Conservation (phyloP, 2,329 filamentous ascomycete genomes). For the Aspergillus pseudotamarii region DNA sequence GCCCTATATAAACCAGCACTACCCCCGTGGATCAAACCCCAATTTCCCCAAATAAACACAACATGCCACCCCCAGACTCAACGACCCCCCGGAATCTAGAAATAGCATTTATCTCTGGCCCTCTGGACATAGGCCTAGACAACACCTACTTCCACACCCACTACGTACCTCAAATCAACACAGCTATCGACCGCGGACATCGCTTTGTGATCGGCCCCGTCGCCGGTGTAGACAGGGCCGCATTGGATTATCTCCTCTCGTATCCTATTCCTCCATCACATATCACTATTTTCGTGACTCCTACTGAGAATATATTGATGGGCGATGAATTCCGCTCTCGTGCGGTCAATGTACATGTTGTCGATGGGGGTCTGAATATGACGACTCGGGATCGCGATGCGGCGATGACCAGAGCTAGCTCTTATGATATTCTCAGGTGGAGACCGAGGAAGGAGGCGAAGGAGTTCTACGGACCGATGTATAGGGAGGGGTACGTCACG, state of each 20-base stretch:
- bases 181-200: conserved; percentile 22
- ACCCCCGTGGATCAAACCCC: not conserved
- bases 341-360: conserved; percentile 21
- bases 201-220: conserved; percentile 29
- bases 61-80: not conserved
- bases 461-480: conserved; percentile 29
- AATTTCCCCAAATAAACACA: not conserved
- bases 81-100: not conserved
- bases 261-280: conserved; percentile 21
- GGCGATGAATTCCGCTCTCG: conserved; percentile 17
- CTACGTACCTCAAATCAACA: conserved; percentile 28
- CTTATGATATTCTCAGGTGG: conserved; percentile 40
- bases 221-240: conserved; percentile 30
- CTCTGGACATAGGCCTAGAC: conserved; percentile 29
- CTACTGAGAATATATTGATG: conserved; percentile 25
- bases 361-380: conserved; percentile 13
- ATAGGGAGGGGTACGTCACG: conserved; percentile 30
- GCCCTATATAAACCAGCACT: not conserved
- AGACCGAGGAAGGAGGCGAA: conserved; percentile 29
- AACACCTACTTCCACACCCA: conserved; percentile 32
- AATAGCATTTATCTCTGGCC: conserved; percentile 37
- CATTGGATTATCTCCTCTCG: conserved; percentile 30
- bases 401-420: conserved; percentile 33
- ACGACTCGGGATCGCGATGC: conserved; percentile 34
- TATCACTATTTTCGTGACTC: conserved; percentile 29